Conservation (phyloP, 352 stramenopile genomes). For the Thraustotheca clavata region DNA sequence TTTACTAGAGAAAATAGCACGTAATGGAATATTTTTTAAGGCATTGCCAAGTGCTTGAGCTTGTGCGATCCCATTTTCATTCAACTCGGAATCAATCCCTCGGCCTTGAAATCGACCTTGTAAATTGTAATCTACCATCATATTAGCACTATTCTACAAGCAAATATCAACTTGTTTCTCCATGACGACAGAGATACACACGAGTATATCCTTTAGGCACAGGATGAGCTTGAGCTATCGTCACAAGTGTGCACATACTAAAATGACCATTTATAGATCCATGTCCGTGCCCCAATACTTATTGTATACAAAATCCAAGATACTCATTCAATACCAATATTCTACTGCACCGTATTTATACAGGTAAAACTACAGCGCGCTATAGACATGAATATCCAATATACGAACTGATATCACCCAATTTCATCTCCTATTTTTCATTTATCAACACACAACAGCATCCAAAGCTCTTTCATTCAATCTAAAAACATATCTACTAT, state of each 20-base stretch:
- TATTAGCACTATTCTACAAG: neutral
- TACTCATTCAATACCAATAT: too few species aligned
- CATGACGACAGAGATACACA: slow-evolving; percentile 68
- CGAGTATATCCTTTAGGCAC: slow-evolving; percentile 39
- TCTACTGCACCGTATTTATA: too few species aligned
- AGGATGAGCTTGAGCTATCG: slow-evolving; percentile 6
- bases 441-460: too few species aligned
- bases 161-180: slow-evolving; percentile 34
- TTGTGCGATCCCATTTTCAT: slow-evolving; percentile 42
- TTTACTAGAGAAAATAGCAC: slow-evolving; percentile 54
- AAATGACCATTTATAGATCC: too few species aligned
- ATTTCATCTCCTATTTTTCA: too few species aligned
- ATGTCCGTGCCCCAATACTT: too few species aligned
- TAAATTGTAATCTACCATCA: slow-evolving; percentile 43
- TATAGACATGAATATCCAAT: too few species aligned
- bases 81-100: slow-evolving; percentile 62
- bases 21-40: slow-evolving; percentile 52
- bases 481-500: too few species aligned
- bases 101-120: slow-evolving; percentile 66
- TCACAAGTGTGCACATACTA: neutral
- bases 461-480: too few species aligned
- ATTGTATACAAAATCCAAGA: too few species aligned
- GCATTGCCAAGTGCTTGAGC: slow-evolving; percentile 45
- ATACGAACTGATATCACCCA: too few species aligned
- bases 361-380: too few species aligned